These are phyloP conservation scores for Jacaranda copaia DNA, from an alignment of 257 asterid species.

Conservation along the genomic window DNA sequence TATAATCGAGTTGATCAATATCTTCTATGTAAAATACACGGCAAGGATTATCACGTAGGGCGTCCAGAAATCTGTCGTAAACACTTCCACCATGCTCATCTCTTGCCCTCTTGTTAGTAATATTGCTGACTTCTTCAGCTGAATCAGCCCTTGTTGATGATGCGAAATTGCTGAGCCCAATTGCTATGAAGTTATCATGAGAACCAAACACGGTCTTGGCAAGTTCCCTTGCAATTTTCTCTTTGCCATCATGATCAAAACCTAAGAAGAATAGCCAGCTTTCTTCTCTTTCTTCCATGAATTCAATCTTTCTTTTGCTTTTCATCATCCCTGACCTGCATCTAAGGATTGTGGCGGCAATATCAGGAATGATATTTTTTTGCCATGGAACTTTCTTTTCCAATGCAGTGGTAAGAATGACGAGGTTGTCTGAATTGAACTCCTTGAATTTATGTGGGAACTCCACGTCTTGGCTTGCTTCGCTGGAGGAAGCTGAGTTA, in stretches of 20 bases:
- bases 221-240: constrained; percentile 67
- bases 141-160: constrained; percentile 38
- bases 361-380: constrained; percentile 53
- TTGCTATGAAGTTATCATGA: constrained; percentile 46
- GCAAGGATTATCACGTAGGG: constrained; percentile 65
- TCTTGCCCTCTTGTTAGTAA: constrained; percentile 68
- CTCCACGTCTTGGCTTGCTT: constrained; percentile 66
- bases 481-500: constrained; percentile 95
- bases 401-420: constrained; percentile 56
- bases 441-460: constrained; percentile 45
- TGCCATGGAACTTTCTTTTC: constrained; percentile 76
- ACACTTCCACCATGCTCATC: constrained; percentile 62
- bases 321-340: constrained; percentile 60
- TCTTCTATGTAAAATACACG: constrained; percentile 79
- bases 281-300: constrained; percentile 43
- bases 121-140: constrained; percentile 42
- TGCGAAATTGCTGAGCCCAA: constrained; percentile 60
- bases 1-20: constrained; percentile 54
- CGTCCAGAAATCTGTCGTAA: constrained; percentile 65
- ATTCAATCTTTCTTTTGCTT: constrained; percentile 10
- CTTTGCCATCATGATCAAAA: constrained; percentile 66
- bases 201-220: constrained; percentile 68
- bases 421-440: constrained; percentile 48
- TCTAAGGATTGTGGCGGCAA: constrained; percentile 57
- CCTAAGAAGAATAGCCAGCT: constrained; percentile 80